phyloP scores from a whole-genome alignment of 2,329 filamentous ascomycete species.

The Cladophialophora carrionii region DNA sequence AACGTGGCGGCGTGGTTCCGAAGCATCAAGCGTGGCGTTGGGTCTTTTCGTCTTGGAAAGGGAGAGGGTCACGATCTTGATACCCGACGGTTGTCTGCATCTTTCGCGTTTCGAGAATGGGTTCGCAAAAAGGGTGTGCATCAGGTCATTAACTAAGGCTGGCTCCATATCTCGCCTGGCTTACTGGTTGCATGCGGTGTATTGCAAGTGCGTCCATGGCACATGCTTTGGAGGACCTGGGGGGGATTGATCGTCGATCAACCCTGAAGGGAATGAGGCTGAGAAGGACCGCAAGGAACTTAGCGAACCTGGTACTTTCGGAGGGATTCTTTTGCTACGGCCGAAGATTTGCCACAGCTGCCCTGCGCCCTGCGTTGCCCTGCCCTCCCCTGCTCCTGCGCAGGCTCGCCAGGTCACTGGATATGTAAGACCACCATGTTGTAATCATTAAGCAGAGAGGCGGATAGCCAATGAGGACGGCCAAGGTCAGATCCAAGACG shows the following conservation, averaged over 20 bases:
- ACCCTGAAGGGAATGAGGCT: background rate
- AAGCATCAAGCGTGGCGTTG: slow-evolving; percentile 11
- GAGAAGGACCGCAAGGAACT: background rate
- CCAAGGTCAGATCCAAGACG: background rate
- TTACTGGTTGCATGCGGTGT: background rate
- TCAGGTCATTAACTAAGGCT: background rate
- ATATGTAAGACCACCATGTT: background rate
- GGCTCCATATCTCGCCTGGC: background rate
- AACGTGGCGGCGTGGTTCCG: background rate
- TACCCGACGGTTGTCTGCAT: slow-evolving; percentile 14
- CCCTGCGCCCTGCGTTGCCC: no score
- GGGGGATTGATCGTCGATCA: background rate
- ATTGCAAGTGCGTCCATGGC: background rate
- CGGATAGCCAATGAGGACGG: background rate
- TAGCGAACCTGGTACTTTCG: background rate
- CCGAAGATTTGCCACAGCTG: background rate
- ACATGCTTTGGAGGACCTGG: background rate
- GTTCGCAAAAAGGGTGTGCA: background rate
- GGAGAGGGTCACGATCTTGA: slow-evolving; percentile 10
- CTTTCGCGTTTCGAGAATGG: slow-evolving; percentile 14
- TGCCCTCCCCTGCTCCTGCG: background rate
- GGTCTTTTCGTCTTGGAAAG: background rate
- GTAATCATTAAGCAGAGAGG: background rate
- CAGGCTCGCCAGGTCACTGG: background rate
- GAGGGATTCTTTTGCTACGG: background rate